These are phyloP conservation scores for Tillandsia leiboldiana DNA, from an alignment of 176 grass and related monocot species.

Conservation along the genomic window DNA sequence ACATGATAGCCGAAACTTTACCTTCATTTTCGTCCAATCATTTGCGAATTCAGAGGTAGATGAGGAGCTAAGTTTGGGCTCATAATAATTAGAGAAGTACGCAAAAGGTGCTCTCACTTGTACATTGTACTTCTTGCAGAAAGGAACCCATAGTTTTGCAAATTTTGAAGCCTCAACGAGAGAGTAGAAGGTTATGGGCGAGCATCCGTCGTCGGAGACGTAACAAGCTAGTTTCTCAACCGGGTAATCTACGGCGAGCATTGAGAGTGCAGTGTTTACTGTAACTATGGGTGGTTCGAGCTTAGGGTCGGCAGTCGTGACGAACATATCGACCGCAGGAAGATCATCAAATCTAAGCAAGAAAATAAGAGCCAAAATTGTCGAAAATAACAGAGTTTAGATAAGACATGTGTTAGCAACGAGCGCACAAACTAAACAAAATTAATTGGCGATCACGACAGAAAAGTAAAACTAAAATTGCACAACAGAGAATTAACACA, in stretches of 20 bases:
- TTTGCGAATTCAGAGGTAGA: no score
- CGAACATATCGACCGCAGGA: conserved; percentile 49
- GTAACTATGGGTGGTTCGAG: conserved; percentile 44
- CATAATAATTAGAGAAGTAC: conserved; percentile 26
- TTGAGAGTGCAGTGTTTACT: conserved; percentile 49
- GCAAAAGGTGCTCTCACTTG: conserved; percentile 26
- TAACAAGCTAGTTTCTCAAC: conserved; percentile 42
- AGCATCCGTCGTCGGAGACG: conserved; percentile 52
- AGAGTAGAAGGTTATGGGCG: conserved; percentile 31
- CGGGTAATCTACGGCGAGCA: conserved; percentile 54
- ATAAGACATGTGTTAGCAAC: no score
- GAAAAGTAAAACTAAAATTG: no score
- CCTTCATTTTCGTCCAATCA: no score
- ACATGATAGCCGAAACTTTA: no score
- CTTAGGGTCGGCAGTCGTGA: conserved; percentile 43
- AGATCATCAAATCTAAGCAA: conserved; percentile 14
- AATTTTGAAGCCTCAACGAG: conserved; percentile 29
- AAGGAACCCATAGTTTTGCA: conserved; percentile 44
- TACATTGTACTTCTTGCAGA: conserved; percentile 30
- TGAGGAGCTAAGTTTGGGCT: not conserved
- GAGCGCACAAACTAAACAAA: no score
- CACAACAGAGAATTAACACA: no score
- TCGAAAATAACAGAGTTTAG: no score
- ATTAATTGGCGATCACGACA: no score
- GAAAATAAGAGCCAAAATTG: no score